Percentiles rank a stretch among this genome's conserved stretches.
Conservation (phyloP, 2,329 filamentous ascomycete species). For the Arthrobotrys sphaeroides region DNA sequence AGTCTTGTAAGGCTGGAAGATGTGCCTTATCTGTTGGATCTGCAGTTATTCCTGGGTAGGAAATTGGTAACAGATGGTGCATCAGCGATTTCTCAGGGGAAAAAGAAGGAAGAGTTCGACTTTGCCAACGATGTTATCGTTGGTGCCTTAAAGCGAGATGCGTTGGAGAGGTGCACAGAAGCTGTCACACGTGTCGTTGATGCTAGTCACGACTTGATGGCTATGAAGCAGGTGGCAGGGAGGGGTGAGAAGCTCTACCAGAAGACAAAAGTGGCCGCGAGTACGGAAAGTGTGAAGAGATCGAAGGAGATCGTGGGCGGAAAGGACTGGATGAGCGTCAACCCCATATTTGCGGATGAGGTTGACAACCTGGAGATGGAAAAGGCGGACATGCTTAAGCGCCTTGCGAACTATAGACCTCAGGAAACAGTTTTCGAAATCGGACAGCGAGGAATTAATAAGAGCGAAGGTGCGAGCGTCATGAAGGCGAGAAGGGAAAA, state of each 20-base stretch:
- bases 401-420: slow-evolving; percentile 87
- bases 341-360: slow-evolving; percentile 80
- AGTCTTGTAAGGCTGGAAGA: slow-evolving; percentile 89
- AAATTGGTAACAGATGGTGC: slow-evolving; percentile 75
- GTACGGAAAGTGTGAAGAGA: slow-evolving; percentile 86
- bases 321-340: slow-evolving; percentile 76
- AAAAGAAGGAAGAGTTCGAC: slow-evolving; percentile 65
- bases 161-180: slow-evolving; percentile 79
- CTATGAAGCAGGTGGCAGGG: slow-evolving; percentile 75
- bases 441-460: slow-evolving; percentile 74
- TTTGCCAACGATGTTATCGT: slow-evolving; percentile 86
- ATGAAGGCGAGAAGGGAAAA: slow-evolving; percentile 77
- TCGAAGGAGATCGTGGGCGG: slow-evolving; percentile 79
- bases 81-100: slow-evolving; percentile 67
- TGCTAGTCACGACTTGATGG: slow-evolving; percentile 77
- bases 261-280: slow-evolving; percentile 88
- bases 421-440: slow-evolving; percentile 97
- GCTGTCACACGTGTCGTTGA: slow-evolving; percentile 81
- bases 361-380: slow-evolving; percentile 73
- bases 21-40: slow-evolving; percentile 87
- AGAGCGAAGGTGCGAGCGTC: slow-evolving; percentile 74
- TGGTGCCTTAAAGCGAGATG: slow-evolving; percentile 76
- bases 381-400: slow-evolving; percentile 84
- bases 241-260: slow-evolving; percentile 95
- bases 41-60: slow-evolving; percentile 93